Evolutionary conservation across 441 rosid genomes (phyloP).

Genomic region (Pelargonium cotyledonis): DNA sequence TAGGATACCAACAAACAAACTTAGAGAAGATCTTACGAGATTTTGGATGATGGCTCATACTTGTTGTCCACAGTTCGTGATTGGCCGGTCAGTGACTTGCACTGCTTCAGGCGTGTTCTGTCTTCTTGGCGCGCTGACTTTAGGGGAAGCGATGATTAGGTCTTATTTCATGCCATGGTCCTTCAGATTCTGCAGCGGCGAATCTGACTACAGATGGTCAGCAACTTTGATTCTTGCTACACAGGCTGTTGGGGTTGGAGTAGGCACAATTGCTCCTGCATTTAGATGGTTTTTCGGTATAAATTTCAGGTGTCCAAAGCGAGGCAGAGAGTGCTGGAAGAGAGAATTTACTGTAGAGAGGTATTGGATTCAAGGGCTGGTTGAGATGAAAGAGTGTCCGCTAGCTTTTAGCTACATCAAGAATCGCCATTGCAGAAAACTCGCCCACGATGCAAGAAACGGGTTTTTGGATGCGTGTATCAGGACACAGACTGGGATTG

Average conservation of each 20-base stretch:
- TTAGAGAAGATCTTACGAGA: slow-evolving; percentile 49
- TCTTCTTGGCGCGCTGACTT: slow-evolving; percentile 31
- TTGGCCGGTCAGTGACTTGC: slow-evolving; percentile 63
- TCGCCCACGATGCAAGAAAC: slow-evolving; percentile 28
- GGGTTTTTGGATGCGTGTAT: slow-evolving; percentile 42
- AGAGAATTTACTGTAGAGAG: slow-evolving; percentile 45
- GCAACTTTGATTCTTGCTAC: slow-evolving; percentile 40
- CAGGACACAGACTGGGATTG: slow-evolving; percentile 51
- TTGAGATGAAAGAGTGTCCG: slow-evolving; percentile 65
- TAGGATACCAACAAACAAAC: slow-evolving; percentile 24
- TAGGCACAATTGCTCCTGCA: slow-evolving; percentile 70
- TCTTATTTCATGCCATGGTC: slow-evolving; percentile 48
- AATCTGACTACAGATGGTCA: slow-evolving; percentile 84
- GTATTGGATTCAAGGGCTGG: slow-evolving; percentile 57
- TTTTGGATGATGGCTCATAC: slow-evolving; percentile 93
- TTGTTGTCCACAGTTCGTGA: slow-evolving; percentile 74
- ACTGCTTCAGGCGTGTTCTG: slow-evolving; percentile 61
- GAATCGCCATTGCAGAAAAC: slow-evolving; percentile 43
- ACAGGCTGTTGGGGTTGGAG: slow-evolving; percentile 53
- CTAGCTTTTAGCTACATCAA: slow-evolving; percentile 26
- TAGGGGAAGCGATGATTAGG: slow-evolving; percentile 46
- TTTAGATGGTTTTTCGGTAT: slow-evolving; percentile 67
- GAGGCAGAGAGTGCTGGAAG: slow-evolving; percentile 26
- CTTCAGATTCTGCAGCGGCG: slow-evolving; percentile 57
- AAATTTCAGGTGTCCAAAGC: slow-evolving; percentile 53